Evolutionary conservation across 2,329 filamentous ascomycete species (phyloP), one percentile per base, ranked within the genome.

Genomic region (Microascus cirrosus): DNA sequence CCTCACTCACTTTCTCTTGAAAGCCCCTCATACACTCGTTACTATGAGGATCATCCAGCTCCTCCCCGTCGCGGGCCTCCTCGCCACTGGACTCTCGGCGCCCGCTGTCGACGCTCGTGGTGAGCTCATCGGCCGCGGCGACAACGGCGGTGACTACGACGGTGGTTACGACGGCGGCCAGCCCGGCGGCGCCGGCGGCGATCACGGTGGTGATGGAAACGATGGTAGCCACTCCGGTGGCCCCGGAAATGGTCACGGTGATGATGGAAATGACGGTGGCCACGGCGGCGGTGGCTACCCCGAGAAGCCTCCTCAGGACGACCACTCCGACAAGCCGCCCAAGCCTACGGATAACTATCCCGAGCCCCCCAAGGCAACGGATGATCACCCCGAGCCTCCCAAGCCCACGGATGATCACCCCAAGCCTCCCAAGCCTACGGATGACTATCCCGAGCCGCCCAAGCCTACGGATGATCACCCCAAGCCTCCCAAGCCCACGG

Each of bases 1-100:
- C 39, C 28, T 8, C 28, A 4, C 39, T 12, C 48, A 51, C 48
- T 25, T 22, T 42, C 39, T 15, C 42, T 45, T 45, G 20, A 5
- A 45, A 45, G 8, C 15, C 39, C 24, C 25, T 56, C 39, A 22
- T 56, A 32, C 53, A 34, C 25, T 58, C 56, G 42, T 35, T 52
- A 56, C 15, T 10, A 74, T 74, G 72, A 72, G 67, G 63, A 63
- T 70, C 61, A 61, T 64, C 59, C 66, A 70, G 60, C 54, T 68
- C 32, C 60, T 73, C 22, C 65, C 70, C 59, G 60, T 64, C 48
- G 69, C 62, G 48, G 70, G 67, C 56, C 64, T 73, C 58, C 60
- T 69, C 53, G 62, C 66, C 54, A 61, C 62, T 20, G 68, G 63
- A 32, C 62, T 65, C 36, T 68, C 68, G 56, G 63, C 61, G 61